phyloP scores from a whole-genome alignment of 179 eudicot species.

The Actinidia arguta region DNA sequence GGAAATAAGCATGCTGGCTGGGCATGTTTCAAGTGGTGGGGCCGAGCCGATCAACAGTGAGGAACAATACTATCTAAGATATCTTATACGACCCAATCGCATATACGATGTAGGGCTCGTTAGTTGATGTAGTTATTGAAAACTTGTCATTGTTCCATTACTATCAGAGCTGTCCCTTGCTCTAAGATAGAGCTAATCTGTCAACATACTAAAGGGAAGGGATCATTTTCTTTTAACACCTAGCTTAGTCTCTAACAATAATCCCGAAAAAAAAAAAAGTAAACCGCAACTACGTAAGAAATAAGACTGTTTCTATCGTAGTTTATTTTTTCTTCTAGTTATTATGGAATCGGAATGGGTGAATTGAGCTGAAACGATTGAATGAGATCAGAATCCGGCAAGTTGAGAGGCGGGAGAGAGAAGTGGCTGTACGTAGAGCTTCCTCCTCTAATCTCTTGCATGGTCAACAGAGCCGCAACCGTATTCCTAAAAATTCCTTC shows the following conservation, averaged over 20 bases:
- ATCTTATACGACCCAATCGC: too few species aligned
- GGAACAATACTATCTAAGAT: too few species aligned
- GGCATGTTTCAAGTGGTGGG: too few species aligned
- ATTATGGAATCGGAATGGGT: conserved; percentile 45
- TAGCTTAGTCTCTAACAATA: not conserved
- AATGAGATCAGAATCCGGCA: conserved; percentile 48
- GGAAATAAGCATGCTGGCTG: too few species aligned
- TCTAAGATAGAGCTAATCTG: not conserved
- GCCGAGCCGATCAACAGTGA: too few species aligned
- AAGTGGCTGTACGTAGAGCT: conserved; percentile 70
- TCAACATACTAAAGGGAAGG: not conserved
- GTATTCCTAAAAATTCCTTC: conserved; percentile 82
- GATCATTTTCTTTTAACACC: not conserved
- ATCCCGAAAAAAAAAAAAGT: not conserved
- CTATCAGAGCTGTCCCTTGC: not conserved
- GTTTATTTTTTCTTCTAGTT: not conserved
- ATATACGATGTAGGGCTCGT: too few species aligned
- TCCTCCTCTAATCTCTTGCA: conserved; percentile 76
- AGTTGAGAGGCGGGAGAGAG: conserved; percentile 67
- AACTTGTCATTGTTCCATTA: too few species aligned
- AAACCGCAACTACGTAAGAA: not conserved
- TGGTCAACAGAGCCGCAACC: conserved; percentile 71
- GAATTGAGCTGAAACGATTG: conserved; percentile 38
- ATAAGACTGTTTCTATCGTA: not conserved
- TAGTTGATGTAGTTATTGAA: too few species aligned